phyloP scores from a whole-genome alignment of 345 rosid genomes.

The Corymbia maculata region DNA sequence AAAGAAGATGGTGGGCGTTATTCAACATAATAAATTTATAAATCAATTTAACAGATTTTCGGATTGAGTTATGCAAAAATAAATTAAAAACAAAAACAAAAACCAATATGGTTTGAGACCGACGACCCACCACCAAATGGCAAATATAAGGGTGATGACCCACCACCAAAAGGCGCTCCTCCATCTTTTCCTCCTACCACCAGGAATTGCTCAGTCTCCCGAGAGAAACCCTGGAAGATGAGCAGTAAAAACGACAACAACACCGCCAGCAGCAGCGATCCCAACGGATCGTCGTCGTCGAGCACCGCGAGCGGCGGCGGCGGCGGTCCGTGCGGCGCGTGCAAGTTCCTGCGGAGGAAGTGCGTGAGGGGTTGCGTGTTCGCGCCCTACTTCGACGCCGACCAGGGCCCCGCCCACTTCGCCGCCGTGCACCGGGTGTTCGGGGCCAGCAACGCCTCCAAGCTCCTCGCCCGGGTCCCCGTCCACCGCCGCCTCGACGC shows the following conservation, averaged over 20 bases:
- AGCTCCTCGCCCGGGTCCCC: slow-evolving; percentile 60
- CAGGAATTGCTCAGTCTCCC: not conserved
- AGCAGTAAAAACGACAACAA: not conserved
- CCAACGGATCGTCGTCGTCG: not conserved
- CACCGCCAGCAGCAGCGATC: not conserved
- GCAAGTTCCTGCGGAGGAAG: slow-evolving; percentile 81
- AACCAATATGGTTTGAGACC: not conserved
- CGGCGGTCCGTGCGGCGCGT: slow-evolving; percentile 83
- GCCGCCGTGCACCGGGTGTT: slow-evolving; percentile 91
- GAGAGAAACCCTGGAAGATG: not conserved
- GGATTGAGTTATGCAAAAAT: not conserved
- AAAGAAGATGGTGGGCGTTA: not conserved
- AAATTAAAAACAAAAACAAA: not conserved
- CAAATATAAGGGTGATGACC: not conserved
- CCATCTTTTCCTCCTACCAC: not conserved
- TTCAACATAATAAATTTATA: not conserved
- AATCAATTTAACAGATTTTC: not conserved
- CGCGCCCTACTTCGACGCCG: slow-evolving; percentile 84
- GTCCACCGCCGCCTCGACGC: slow-evolving; percentile 64
- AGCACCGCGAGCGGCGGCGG: not conserved
- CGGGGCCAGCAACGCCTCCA: slow-evolving; percentile 89
- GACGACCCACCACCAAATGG: not conserved
- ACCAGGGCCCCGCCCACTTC: slow-evolving; percentile 68
- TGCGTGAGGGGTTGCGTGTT: slow-evolving; percentile 74
- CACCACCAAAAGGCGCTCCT: not conserved